Base-by-base conservation (phyloP, 2,329 filamentous ascomycete species). In the Periconia sp. region DNA sequence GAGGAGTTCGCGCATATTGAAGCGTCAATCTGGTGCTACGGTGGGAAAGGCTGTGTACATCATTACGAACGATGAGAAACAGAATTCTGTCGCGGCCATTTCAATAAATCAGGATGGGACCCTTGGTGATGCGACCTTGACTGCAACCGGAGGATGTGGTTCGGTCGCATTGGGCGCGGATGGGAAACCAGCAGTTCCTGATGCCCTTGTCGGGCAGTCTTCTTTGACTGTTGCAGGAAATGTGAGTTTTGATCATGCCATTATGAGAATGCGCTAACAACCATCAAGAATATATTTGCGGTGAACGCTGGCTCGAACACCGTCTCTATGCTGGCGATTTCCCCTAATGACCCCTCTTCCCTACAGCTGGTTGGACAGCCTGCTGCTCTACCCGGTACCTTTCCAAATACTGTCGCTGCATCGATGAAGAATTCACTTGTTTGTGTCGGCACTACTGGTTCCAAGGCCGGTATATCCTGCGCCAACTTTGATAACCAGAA, bases 121-220 rank as follows among this genome's bases (percentile, higher is more conserved):
- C 8, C 67, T 84, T 0, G 70, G 66, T 0, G 59, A 61, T 3
- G 77, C 74, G 0, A 67, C 63, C 1, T 57, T 70, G 1, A 78
- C 72, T 0, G 29, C 63, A 1, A 80, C 80, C 1, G 75, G 76
- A 0, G 79, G 80, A 11, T 56, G 56, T 0, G 80, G 80, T 2
- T 60, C 70, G 1, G 71, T 60, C 26, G 56, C 66, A 9, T 61
- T 80, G 21, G 66, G 59, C 19, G 36, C 48, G 1, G 72, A 15
- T 60, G 42, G 38, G 2, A 2, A 72, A 69, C 16, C 72, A 1
- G 74, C 73, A 1, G 68, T 57, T 0, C 74, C 77, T 0, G 82
- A 85, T 59, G 69, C 76, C 0, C 62, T 85, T 10, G 66, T 76
- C 16, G 73, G 71, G 25, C 81, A 84, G 53, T 76, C 75, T 1